phyloP scores from a whole-genome alignment of 1,284 basidiomycete species.

The Calocybe gambosa region DNA sequence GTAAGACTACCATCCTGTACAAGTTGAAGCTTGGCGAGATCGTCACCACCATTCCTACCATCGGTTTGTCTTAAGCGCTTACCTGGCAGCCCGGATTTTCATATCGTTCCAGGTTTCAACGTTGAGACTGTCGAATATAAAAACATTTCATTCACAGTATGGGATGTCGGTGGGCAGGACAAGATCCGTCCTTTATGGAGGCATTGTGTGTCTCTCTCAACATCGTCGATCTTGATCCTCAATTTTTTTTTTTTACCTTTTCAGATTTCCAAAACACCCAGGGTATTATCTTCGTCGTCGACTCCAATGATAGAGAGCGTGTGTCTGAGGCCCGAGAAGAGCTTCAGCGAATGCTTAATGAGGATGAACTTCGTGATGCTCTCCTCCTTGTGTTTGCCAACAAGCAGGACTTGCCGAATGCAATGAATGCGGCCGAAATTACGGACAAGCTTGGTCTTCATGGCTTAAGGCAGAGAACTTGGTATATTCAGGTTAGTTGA shows the following conservation, averaged over 20 bases:
- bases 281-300: slow-evolving; percentile 99
- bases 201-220: slow-evolving; percentile 71
- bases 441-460: slow-evolving; percentile 99
- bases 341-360: slow-evolving; percentile 99
- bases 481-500: slow-evolving; percentile 91
- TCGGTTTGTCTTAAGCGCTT: slow-evolving; percentile 59
- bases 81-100: slow-evolving; percentile 16
- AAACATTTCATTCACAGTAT: slow-evolving; percentile 99
- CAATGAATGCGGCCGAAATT: slow-evolving; percentile 99
- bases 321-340: slow-evolving; percentile 99
- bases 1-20: slow-evolving; percentile 98
- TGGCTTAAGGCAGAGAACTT: slow-evolving; percentile 92
- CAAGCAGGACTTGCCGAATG: slow-evolving; percentile 98
- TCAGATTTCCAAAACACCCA: slow-evolving; percentile 99
- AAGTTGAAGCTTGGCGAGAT: slow-evolving; percentile 99
- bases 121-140: slow-evolving; percentile 99
- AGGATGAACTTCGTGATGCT: slow-evolving; percentile 98
- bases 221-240: slow-evolving; percentile 7
- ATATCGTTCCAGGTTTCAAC: slow-evolving; percentile 75
- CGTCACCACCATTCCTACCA: slow-evolving; percentile 98
- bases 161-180: slow-evolving; percentile 99
- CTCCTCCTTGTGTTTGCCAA: slow-evolving; percentile 98
- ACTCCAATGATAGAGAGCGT: slow-evolving; percentile 99
- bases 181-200: slow-evolving; percentile 99
- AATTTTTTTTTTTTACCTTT: slow-evolving; percentile 13